A percentile compares a stretch with the other conserved stretches of the same genome.
phyloP scores from a whole-genome alignment of 2,329 filamentous ascomycete species.

The Tolypocladium tundrense region DNA sequence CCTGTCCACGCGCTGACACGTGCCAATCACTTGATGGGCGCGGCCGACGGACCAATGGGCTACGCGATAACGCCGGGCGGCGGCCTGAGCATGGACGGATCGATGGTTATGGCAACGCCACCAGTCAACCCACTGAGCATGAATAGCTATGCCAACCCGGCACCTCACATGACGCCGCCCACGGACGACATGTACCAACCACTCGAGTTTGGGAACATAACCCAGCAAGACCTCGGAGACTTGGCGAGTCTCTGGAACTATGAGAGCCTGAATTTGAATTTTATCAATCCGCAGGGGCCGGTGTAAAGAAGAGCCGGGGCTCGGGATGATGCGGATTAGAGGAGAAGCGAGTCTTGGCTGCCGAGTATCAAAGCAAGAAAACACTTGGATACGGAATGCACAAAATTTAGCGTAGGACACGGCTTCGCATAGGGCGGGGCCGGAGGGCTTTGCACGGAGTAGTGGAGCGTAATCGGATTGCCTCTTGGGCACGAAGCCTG shows the following conservation, averaged over 20 bases:
- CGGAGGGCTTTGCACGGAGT: background rate
- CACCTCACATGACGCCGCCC: conserved; percentile 6
- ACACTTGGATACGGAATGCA: too few species aligned
- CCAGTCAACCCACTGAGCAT: background rate
- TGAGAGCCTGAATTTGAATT: conserved; percentile 20
- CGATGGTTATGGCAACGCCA: conserved; percentile 1
- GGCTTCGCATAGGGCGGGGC: too few species aligned
- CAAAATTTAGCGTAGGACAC: too few species aligned
- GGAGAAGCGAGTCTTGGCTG: too few species aligned
- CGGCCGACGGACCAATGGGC: background rate
- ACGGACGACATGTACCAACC: conserved; percentile 5
- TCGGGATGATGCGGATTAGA: background rate
- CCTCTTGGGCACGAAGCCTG: background rate
- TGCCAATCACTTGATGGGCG: background rate
- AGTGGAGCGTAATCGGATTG: background rate
- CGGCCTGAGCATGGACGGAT: background rate
- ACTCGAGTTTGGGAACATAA: conserved; percentile 15
- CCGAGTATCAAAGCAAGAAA: too few species aligned
- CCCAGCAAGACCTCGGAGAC: conserved; percentile 22
- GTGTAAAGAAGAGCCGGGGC: background rate
- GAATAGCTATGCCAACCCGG: background rate
- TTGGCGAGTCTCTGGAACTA: conserved; percentile 23
- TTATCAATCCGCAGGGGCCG: conserved; percentile 11
- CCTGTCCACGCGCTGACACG: background rate
- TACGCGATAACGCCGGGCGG: background rate